Percentiles rank a stretch among this genome's conserved stretches.
These are phyloP conservation scores for Ceratorhiza oryzae-sativae DNA, from an alignment of 1,284 basidiomycete species.

Conservation along the genomic window DNA sequence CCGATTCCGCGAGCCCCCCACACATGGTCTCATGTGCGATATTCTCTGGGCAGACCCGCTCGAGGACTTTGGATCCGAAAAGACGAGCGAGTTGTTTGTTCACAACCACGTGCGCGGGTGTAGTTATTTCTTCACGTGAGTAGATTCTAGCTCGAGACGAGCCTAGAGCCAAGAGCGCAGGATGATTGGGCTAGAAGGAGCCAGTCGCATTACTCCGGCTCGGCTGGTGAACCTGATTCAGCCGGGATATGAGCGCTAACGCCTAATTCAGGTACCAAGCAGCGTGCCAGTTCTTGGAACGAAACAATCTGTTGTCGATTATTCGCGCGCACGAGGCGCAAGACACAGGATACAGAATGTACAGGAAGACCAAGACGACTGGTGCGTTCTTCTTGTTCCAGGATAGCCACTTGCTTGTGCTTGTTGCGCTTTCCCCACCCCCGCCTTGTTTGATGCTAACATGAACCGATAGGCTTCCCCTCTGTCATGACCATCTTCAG, in stretches of 20 bases:
- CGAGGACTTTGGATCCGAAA: conserved; percentile 93
- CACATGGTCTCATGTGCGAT: conserved; percentile 94
- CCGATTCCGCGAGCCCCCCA: conserved; percentile 94
- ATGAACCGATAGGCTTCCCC: conserved; percentile 63
- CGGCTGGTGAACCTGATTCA: background rate
- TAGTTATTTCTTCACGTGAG: conserved; percentile 94
- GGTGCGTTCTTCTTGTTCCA: conserved; percentile 50
- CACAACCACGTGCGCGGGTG: conserved; percentile 97
- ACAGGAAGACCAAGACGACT: conserved; percentile 93
- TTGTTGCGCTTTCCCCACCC: too few species aligned
- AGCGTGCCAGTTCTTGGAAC: conserved; percentile 91
- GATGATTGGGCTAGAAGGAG: too few species aligned
- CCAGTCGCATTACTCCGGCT: too few species aligned
- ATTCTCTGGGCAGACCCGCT: conserved; percentile 94
- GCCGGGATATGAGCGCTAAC: background rate
- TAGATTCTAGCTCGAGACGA: conserved; percentile 40
- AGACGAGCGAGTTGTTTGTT: conserved; percentile 83
- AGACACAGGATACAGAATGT: conserved; percentile 97
- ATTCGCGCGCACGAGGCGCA: conserved; percentile 96
- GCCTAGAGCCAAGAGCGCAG: too few species aligned
- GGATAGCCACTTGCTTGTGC: too few species aligned
- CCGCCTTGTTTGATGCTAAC: too few species aligned
- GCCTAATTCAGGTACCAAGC: conserved; percentile 76
- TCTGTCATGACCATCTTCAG: conserved; percentile 98
- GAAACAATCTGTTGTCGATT: conserved; percentile 93